Base-by-base conservation (phyloP, 2,329 filamentous ascomycete species). In the Monilinia polystroma region DNA sequence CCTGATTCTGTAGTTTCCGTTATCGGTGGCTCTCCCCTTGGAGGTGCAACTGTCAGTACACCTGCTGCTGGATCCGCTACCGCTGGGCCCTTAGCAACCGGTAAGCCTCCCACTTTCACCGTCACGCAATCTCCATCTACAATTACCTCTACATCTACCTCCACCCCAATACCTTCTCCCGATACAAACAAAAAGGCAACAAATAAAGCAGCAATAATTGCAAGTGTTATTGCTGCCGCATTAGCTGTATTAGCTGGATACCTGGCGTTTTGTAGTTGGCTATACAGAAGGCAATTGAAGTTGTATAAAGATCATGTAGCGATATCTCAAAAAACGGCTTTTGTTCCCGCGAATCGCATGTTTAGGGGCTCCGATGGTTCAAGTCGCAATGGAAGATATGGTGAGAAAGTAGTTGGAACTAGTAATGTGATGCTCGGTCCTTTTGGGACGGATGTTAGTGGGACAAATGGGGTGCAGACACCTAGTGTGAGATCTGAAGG, bases 251-350 rank as follows among this genome's bases (percentile, higher is more conserved):
- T 87, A 0, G 87, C 87, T 2, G 78, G 80, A 1, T 91, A 91
- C 75, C 82, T 91, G 16, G 87, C 86, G 56, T 91, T 90, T 80
- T 90, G 88, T 77, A 83, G 85, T 23, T 92, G 87, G 85, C 79
- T 93, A 10, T 92, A 92, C 80, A 83, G 89, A 38, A 87, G 87
- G 59, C 89, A 90, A 76, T 83, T 92, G 20, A 77, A 80, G 41
- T 84, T 90, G 12, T 93, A 92, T 81, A 88, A 89, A 77, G 81
- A 84, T 45, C 90, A 92, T 74, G 84, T 90, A 43, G 85, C 87
- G 1, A 84, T 89, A 73, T 80, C 84, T 1, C 88, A 91, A 73
- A 81, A 84, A 4, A 84, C 85, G 62, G 78, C 80, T 1, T 79
- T 79, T n/a, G 78, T 43, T 7, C 60, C 60, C 18, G 43, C 35